Conservation (phyloP, 83 land plant species). For the Picea mariana region DNA sequence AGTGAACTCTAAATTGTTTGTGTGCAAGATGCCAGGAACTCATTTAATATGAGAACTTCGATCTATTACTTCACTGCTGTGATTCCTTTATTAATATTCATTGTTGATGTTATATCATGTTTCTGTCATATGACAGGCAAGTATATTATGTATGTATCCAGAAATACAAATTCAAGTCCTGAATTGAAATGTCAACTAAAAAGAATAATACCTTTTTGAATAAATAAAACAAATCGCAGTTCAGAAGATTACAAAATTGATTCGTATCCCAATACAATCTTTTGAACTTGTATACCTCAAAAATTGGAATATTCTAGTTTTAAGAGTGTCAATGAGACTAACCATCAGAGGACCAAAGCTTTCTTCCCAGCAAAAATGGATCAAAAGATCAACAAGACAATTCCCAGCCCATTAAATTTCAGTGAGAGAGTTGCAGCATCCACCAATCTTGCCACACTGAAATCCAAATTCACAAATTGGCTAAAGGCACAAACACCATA, state of each 20-base stretch:
- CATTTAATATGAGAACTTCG: no score
- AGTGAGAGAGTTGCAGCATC: not conserved
- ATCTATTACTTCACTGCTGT: no score
- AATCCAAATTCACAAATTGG: conserved; percentile 10
- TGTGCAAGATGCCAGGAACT: no score
- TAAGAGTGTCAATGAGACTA: not conserved
- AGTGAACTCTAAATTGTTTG: no score
- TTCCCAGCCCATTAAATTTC: conserved; percentile 8
- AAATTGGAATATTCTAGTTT: conserved; percentile 4
- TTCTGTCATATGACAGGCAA: not conserved
- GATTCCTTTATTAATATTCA: no score
- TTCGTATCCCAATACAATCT: conserved; percentile 12
- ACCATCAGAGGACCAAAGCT: conserved; percentile 4
- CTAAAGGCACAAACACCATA: conserved; percentile 5
- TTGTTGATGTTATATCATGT: no score
- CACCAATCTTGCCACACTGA: conserved; percentile 1
- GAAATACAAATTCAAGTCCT: not conserved
- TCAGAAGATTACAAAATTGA: conserved; percentile 8
- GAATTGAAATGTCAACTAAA: not conserved
- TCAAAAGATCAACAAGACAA: not conserved
- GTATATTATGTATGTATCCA: not conserved
- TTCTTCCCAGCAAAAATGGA: conserved; percentile 10
- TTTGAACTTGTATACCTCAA: not conserved
- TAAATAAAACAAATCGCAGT: conserved; percentile 9
- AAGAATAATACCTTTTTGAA: conserved; percentile 2